Conservation (phyloP, 306 rosid genomes). For the Datisca glomerata region DNA sequence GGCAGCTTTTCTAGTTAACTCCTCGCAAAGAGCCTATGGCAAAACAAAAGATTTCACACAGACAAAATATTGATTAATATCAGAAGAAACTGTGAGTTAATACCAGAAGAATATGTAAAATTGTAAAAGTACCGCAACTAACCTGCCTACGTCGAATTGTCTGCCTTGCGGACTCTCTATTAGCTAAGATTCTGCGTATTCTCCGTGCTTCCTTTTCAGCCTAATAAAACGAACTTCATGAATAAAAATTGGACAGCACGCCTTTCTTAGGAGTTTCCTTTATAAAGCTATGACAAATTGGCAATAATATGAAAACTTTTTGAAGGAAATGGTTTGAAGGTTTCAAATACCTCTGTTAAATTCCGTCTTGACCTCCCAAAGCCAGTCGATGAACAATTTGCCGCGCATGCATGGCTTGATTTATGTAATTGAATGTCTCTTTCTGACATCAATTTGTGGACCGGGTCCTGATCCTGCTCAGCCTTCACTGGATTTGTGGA, state of each 20-base stretch:
- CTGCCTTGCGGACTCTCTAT: conserved; percentile 95
- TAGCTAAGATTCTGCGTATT: conserved; percentile 80
- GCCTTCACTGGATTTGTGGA: conserved; percentile 8
- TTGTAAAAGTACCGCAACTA: conserved; percentile 5
- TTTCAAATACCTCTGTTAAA: conserved; percentile 64
- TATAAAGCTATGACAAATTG: no score
- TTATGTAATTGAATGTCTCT: conserved; percentile 30
- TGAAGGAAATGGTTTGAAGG: conserved; percentile 6
- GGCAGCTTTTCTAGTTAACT: conserved; percentile 64
- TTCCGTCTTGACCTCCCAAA: conserved; percentile 53
- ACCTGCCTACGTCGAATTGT: conserved; percentile 99
- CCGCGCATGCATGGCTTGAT: conserved; percentile 19
- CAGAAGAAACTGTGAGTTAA: not conserved
- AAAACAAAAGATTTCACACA: conserved; percentile 7
- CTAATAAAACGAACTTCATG: conserved; percentile 20
- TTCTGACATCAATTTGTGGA: conserved; percentile 25
- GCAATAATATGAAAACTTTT: not conserved
- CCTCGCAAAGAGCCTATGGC: conserved; percentile 81
- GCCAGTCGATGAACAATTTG: conserved; percentile 27
- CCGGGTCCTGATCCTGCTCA: conserved; percentile 19
- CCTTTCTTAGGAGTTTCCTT: no score
- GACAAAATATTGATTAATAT: no score
- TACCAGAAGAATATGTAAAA: not conserved
- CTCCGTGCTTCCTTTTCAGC: conserved; percentile 86
- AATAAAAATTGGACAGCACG: conserved; percentile 6